Conservation (phyloP, 208 protist genomes). For the Endotrypanum monterogeii region DNA sequence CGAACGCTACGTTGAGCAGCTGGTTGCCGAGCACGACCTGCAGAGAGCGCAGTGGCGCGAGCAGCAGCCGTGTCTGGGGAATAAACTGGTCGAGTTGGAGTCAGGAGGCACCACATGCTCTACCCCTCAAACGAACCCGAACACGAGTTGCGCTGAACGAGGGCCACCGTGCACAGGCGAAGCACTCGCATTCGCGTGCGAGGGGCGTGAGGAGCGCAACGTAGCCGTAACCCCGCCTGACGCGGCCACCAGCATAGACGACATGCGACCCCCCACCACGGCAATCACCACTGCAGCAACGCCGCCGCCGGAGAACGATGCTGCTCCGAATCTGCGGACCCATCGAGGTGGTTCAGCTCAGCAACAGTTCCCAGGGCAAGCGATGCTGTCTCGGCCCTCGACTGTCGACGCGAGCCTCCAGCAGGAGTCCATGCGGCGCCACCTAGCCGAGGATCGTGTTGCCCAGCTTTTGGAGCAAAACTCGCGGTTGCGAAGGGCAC, state of each 20-base stretch:
- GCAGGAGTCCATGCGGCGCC: constrained; percentile 11
- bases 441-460: constrained; percentile 8
- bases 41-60: background rate
- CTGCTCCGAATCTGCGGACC: background rate
- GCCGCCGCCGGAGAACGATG: background rate
- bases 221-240: background rate
- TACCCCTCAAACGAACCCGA: background rate
- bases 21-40: background rate
- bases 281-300: background rate
- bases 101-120: too few relatives aligned
- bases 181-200: background rate
- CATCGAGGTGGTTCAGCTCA: constrained; percentile 18
- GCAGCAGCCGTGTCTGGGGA: background rate
- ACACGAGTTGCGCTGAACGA: background rate
- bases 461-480: constrained; percentile 7
- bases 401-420: constrained; percentile 10
- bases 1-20: background rate
- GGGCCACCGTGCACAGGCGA: background rate
- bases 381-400: constrained; percentile 15
- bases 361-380: constrained; percentile 27
- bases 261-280: background rate
- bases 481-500: background rate
- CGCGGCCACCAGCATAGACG: background rate
- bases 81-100: background rate
- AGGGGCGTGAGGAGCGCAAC: background rate